A percentile compares a stretch with the other conserved stretches of the same genome.
Conservation (phyloP, 2,329 filamentous ascomycete genomes). For the Epichloe scottii region DNA sequence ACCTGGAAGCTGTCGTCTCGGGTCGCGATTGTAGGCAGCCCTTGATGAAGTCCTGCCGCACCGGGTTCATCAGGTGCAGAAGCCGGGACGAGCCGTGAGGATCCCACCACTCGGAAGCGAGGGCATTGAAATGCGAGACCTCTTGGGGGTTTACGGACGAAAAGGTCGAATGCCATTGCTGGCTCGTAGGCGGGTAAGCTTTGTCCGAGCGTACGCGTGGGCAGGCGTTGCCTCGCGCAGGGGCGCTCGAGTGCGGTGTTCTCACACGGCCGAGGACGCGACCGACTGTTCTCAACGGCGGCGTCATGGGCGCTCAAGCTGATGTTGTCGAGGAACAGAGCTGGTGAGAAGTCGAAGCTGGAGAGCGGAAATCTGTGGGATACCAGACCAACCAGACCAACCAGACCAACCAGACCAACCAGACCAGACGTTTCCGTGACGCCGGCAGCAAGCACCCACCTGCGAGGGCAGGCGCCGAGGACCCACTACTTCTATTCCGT, state of each 20-base stretch:
- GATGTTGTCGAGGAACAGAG: neutral
- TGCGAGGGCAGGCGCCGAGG: neutral
- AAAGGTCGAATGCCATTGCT: slow-evolving; percentile 20
- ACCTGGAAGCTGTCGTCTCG: slow-evolving; percentile 20
- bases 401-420: too few species aligned
- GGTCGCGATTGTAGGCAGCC: slow-evolving; percentile 49
- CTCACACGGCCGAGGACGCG: neutral
- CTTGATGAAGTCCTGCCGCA: slow-evolving; percentile 84
- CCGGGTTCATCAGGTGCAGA: slow-evolving; percentile 94
- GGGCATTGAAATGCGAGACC: slow-evolving; percentile 85
- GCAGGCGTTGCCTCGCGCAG: neutral
- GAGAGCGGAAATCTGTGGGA: neutral
- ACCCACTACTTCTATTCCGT: too few species aligned
- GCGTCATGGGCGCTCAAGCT: neutral
- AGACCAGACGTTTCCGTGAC: too few species aligned
- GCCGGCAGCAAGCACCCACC: neutral
- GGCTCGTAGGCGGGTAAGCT: neutral
- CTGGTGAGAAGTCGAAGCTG: neutral
- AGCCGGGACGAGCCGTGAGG: slow-evolving; percentile 83
- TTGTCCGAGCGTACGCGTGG: neutral
- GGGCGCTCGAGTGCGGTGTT: neutral
- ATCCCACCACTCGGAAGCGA: slow-evolving; percentile 96
- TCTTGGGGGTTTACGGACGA: slow-evolving; percentile 79
- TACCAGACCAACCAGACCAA: neutral
- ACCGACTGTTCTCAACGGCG: neutral